These are phyloP conservation scores for Carnegiea gigantea DNA, from an alignment of 179 eudicot genomes.

Conservation along the genomic window DNA sequence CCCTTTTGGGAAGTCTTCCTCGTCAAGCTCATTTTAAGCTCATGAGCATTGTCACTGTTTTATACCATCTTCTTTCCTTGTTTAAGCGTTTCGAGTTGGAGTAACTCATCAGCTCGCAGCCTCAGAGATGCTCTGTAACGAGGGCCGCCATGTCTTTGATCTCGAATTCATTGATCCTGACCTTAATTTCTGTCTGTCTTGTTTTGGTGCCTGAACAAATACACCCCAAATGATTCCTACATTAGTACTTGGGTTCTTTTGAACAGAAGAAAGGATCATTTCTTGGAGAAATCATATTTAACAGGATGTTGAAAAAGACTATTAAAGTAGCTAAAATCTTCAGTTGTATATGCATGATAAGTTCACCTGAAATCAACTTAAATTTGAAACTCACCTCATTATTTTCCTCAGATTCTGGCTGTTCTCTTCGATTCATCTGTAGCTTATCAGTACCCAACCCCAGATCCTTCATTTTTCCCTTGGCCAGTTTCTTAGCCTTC, in stretches of 20 bases:
- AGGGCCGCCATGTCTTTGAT: conserved; percentile 81
- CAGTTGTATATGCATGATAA: not conserved
- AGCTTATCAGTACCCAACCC: conserved; percentile 15
- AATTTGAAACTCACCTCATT: conserved; percentile 40
- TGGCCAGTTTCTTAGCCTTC: conserved; percentile 70
- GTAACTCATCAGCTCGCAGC: conserved; percentile 32
- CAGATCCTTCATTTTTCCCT: conserved; percentile 48
- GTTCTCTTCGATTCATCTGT: conserved; percentile 27
- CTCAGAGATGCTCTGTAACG: conserved; percentile 87
- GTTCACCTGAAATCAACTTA: not conserved
- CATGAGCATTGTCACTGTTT: not conserved
- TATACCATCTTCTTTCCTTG: conserved; percentile 9
- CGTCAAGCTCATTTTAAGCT: conserved; percentile 8
- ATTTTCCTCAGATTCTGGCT: conserved; percentile 27
- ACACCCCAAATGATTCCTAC: conserved; percentile 7
- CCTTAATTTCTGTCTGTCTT: conserved; percentile 50
- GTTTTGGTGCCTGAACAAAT: conserved; percentile 44
- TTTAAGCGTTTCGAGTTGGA: not conserved
- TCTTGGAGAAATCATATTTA: not conserved
- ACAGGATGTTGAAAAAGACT: too few species aligned
- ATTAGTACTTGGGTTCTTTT: conserved; percentile 6
- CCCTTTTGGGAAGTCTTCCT: not conserved
- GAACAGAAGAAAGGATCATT: not conserved
- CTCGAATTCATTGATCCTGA: conserved; percentile 44
- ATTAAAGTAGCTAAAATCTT: too few species aligned